These are phyloP conservation scores for Dendrobium nobile DNA, from an alignment of 106 monocot species.

Conservation along the genomic window DNA sequence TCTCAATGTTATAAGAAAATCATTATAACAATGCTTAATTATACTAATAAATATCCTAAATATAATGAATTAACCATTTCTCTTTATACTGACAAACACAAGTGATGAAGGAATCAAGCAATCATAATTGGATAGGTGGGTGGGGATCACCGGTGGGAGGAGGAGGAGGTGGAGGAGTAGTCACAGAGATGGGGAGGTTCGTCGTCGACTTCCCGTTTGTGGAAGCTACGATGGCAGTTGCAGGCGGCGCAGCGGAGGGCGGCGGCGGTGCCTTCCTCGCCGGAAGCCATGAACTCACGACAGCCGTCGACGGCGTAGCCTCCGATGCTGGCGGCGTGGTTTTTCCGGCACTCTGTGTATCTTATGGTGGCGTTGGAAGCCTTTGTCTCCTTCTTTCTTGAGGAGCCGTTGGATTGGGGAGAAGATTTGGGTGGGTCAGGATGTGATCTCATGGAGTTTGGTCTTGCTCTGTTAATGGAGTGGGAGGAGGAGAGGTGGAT, in stretches of 20 bases:
- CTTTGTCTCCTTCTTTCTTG: neutral
- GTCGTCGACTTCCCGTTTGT: constrained; percentile 3
- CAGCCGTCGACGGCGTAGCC: constrained; percentile 23
- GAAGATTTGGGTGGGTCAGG: neutral
- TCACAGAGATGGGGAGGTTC: neutral
- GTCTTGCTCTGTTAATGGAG: neutral
- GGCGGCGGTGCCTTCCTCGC: constrained; percentile 9
- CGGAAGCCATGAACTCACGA: constrained; percentile 20
- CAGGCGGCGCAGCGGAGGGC: constrained; percentile 23
- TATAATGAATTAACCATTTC: no score
- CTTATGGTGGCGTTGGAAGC: neutral
- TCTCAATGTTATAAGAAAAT: no score
- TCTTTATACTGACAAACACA: no score
- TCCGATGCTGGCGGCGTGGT: constrained; percentile 12
- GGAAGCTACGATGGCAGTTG: constrained; percentile 19
- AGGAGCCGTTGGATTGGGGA: neutral
- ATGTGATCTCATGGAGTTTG: neutral
- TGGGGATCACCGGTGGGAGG: neutral
- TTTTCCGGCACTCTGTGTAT: constrained; percentile 15
- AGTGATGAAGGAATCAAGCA: neutral
- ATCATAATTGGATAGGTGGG: neutral
- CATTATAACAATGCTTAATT: no score
- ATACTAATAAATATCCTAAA: no score
- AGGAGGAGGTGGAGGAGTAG: constrained; percentile 11
- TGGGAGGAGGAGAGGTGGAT: neutral